Evolutionary conservation across 345 rosid genomes (phyloP).

Genomic region (Citrus cavaleriei): DNA sequence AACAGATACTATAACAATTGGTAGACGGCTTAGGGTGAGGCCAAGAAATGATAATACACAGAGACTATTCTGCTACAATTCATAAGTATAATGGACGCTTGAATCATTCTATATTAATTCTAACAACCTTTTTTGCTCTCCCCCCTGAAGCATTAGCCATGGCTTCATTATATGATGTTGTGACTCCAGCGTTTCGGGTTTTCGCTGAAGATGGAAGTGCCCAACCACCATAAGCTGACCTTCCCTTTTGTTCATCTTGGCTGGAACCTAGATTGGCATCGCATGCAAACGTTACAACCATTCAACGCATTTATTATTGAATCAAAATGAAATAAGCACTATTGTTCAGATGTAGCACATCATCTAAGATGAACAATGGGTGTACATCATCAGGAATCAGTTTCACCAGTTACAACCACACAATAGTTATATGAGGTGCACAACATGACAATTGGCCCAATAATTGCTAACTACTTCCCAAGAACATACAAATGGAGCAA

Average conservation of each 20-base stretch:
- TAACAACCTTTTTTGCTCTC: constrained; percentile 53
- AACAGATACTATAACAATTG: neutral
- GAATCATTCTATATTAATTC: constrained; percentile 71
- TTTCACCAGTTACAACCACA: neutral
- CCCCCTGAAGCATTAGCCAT: constrained; percentile 18
- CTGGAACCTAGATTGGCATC: constrained; percentile 28
- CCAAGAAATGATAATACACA: neutral
- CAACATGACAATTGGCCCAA: neutral
- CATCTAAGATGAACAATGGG: neutral
- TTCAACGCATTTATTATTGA: neutral
- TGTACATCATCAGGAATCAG: neutral
- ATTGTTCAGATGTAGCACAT: neutral
- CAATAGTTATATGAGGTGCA: neutral
- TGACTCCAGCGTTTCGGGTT: constrained; percentile 1
- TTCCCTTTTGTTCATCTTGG: constrained; percentile 11
- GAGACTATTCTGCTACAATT: too few relatives aligned
- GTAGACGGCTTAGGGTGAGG: too few relatives aligned
- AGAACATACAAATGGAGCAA: neutral
- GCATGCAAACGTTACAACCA: neutral
- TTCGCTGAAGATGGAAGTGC: constrained; percentile 34
- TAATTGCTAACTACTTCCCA: neutral
- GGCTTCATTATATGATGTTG: neutral
- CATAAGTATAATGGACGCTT: too few relatives aligned
- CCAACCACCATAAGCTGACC: constrained; percentile 27
- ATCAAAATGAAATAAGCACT: neutral